phyloP scores from a whole-genome alignment of 352 stramenopile species.

The Blastocystis sp. region DNA sequence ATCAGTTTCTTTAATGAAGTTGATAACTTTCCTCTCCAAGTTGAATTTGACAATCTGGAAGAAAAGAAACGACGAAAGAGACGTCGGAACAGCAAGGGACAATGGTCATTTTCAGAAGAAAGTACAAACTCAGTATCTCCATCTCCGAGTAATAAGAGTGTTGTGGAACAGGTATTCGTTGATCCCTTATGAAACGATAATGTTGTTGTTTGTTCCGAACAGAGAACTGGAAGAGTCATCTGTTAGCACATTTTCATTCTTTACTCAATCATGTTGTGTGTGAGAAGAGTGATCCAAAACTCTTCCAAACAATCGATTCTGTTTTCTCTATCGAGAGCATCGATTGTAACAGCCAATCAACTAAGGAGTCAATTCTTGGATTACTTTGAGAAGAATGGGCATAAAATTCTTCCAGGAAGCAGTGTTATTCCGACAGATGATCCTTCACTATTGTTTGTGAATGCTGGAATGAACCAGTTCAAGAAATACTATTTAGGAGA shows the following conservation, averaged over 20 bases:
- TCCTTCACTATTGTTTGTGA: slow-evolving; percentile 90
- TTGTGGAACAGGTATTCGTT: slow-evolving; percentile 32
- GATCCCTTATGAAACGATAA: background rate
- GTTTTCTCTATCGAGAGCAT: background rate
- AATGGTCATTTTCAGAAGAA: background rate
- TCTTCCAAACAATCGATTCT: background rate
- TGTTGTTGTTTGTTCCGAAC: background rate
- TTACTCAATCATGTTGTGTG: background rate
- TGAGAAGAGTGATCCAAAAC: background rate
- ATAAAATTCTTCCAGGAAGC: slow-evolving; percentile 71
- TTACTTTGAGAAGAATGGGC: slow-evolving; percentile 72
- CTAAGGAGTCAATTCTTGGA: slow-evolving; percentile 70
- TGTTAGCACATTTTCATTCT: background rate
- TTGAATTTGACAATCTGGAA: slow-evolving; percentile 32
- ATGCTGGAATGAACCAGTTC: slow-evolving; percentile 90
- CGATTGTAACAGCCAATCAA: slow-evolving; percentile 66
- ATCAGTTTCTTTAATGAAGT: slow-evolving; percentile 60
- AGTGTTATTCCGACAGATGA: slow-evolving; percentile 76
- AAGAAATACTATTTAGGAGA: slow-evolving; percentile 77
- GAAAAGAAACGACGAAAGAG: background rate
- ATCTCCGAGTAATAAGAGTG: background rate
- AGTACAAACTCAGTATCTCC: background rate
- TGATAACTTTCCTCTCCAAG: slow-evolving; percentile 45
- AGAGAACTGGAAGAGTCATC: background rate
- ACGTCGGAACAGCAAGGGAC: background rate